phyloP scores from a whole-genome alignment of 176 grass and related monocot species.

The Eleusine coracana region DNA sequence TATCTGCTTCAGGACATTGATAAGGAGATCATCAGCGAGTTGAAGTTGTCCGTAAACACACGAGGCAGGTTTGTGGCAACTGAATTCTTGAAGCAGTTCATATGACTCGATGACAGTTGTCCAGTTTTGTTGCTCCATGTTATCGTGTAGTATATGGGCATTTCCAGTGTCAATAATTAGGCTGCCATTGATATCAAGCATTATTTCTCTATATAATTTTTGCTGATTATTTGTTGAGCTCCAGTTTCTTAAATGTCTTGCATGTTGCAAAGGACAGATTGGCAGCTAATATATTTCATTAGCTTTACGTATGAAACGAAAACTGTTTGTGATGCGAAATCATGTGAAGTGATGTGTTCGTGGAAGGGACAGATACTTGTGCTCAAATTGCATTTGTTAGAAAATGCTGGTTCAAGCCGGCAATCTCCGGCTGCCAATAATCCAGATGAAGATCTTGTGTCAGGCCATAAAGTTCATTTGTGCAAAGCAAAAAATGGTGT shows the following conservation, averaged over 20 bases:
- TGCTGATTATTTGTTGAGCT: background rate
- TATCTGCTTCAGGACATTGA: slow-evolving; percentile 65
- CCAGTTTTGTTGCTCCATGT: background rate
- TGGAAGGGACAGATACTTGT: background rate
- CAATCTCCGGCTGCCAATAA: no score
- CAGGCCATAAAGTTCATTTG: background rate
- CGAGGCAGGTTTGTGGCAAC: slow-evolving; percentile 88
- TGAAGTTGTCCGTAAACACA: slow-evolving; percentile 92
- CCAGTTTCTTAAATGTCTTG: background rate
- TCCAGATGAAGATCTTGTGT: background rate
- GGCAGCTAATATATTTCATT: background rate
- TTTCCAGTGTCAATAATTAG: background rate
- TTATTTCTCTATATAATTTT: background rate
- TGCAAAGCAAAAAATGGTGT: background rate
- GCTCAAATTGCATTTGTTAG: background rate
- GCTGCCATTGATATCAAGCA: background rate
- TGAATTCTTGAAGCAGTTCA: slow-evolving; percentile 95
- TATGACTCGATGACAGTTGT: slow-evolving; percentile 38
- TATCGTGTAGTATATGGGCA: background rate
- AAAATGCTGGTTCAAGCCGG: no score
- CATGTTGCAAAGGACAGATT: background rate
- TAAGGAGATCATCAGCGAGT: slow-evolving; percentile 93
- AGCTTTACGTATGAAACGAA: background rate
- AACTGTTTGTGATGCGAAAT: background rate
- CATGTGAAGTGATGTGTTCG: background rate